A percentile compares a stretch with the other conserved stretches of the same genome.
phyloP scores from a whole-genome alignment of 1,139 yeast species.

The Scheffersomyces insectosa region DNA sequence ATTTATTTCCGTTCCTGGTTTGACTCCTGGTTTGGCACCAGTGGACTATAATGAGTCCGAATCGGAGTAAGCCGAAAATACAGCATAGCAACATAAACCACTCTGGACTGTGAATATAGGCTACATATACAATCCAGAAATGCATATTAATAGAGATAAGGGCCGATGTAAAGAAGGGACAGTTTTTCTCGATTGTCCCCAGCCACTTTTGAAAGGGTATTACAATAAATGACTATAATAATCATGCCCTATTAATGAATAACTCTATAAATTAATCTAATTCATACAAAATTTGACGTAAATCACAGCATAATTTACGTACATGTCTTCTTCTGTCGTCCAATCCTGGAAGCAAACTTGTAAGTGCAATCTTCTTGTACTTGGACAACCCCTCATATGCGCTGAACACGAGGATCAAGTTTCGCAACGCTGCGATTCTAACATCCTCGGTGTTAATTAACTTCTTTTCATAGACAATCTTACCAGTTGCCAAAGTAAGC shows the following conservation, averaged over 20 bases:
- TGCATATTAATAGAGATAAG: too few species aligned
- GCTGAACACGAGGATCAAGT: constrained; percentile 51
- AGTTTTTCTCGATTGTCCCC: too few species aligned
- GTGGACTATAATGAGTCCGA: constrained; percentile 62
- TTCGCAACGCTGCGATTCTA: constrained; percentile 56
- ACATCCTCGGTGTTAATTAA: constrained; percentile 39
- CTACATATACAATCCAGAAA: too few species aligned
- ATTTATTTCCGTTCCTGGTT: constrained; percentile 57
- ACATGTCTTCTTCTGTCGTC: constrained; percentile 78
- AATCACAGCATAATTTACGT: constrained; percentile 72
- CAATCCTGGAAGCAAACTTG: constrained; percentile 50
- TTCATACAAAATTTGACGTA: constrained; percentile 76
- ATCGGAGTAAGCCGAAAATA: constrained; percentile 24
- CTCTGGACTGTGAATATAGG: neutral
- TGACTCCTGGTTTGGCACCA: constrained; percentile 92
- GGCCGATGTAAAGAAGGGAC: too few species aligned
- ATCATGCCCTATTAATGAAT: constrained; percentile 1
- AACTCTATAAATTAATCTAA: constrained; percentile 22
- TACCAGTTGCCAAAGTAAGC: constrained; percentile 32
- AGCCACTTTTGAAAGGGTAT: too few species aligned
- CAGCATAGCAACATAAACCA: too few species aligned
- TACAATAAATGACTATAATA: neutral
- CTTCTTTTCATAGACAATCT: constrained; percentile 21
- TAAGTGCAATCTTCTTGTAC: constrained; percentile 52
- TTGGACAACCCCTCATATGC: constrained; percentile 47